Evolutionary conservation across 352 stramenopile genomes (phyloP).

Genomic region (Globisporangium orthogonon): DNA sequence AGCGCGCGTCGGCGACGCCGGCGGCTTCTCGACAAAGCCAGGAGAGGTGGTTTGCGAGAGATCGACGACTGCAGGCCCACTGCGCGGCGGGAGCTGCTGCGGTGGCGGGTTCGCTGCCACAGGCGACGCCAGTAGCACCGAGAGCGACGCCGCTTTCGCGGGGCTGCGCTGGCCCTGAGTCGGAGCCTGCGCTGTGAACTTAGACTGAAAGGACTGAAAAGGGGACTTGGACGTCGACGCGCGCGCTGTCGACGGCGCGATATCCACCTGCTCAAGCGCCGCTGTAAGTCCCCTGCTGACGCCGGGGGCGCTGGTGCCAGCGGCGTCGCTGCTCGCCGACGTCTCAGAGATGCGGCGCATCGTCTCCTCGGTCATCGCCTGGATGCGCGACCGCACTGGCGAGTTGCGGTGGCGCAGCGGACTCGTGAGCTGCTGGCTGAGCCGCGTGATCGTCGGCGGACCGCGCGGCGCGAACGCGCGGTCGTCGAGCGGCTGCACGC

Average conservation of each 20-base stretch:
- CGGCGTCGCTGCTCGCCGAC: background rate
- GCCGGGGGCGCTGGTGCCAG: background rate
- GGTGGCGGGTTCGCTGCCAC: conserved; percentile 10
- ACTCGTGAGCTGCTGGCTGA: conserved; percentile 17
- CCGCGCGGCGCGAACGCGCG: conserved; percentile 10
- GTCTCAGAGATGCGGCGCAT: conserved; percentile 13
- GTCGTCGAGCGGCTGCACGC: conserved; percentile 14
- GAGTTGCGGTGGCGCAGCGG: conserved; percentile 17
- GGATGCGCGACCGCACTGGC: conserved; percentile 10
- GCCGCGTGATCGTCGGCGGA: conserved; percentile 11
- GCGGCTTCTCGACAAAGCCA: conserved; percentile 8
- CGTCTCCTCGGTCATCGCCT: conserved; percentile 15
- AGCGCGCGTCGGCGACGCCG: conserved; percentile 36
- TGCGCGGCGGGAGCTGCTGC: conserved; percentile 14
- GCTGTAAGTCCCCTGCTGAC: conserved; percentile 9
- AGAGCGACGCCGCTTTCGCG: conserved; percentile 7
- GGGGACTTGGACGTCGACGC: conserved; percentile 51
- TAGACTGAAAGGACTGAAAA: conserved; percentile 79
- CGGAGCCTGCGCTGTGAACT: conserved; percentile 20
- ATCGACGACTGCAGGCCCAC: conserved; percentile 27
- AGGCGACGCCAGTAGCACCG: conserved; percentile 11
- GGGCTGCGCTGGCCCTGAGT: conserved; percentile 8
- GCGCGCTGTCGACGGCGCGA: conserved; percentile 16
- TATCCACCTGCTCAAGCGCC: conserved; percentile 29
- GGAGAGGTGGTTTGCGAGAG: conserved; percentile 12